Evolutionary conservation across 2,329 filamentous ascomycete genomes (phyloP), one percentile per base, ranked within the genome.

Genomic region (Paecilomyces dactylethromorphus): DNA sequence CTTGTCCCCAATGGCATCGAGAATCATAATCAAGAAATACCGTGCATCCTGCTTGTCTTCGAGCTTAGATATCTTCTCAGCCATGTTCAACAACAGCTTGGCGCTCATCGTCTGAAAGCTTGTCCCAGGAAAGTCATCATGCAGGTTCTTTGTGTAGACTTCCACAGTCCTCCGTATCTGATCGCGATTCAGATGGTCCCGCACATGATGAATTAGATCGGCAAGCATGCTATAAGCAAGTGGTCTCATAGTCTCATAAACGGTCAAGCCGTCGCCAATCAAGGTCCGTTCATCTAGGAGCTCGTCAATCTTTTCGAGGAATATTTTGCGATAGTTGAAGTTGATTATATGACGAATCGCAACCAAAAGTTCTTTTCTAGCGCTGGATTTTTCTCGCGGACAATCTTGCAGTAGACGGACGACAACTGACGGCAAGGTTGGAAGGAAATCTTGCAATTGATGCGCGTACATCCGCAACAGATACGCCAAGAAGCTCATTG

Each of bases 31-130:
- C 61, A 99, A 79, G 72, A 96, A 96, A 72, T 97, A 92, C 5
- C 95, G 87, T 24, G 94, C 94, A 72, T 99, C 93, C 51, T 89
- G 86, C 77, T 97, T 99, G 71, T 96, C 91, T 21, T 89, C 88
- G 66, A 99, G 84, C 73, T 93, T 96, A 1, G 92, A 91, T 69
- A 99, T 99, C 72, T 91, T 96, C 69, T 99, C 95, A 0, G 93
- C 94, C 91, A 99, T 95, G 72, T 99, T 99, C 12, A 99, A 81
- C 0, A 99, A 80, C 2, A 99, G 81, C 74, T 97, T 99, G 0
- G 94, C 95, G 67, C 94, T 97, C 94, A 99, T 99, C 0, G 94
- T 99, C 74, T 99, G 95, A 71, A 99, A 99, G 74, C 93, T 99
- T 0, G 95, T 97, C 8, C 95, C 95, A 0, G 94, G 95, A 63